Conservation (phyloP, 1,139 yeast genomes). For the Citeromyces siamensis region DNA sequence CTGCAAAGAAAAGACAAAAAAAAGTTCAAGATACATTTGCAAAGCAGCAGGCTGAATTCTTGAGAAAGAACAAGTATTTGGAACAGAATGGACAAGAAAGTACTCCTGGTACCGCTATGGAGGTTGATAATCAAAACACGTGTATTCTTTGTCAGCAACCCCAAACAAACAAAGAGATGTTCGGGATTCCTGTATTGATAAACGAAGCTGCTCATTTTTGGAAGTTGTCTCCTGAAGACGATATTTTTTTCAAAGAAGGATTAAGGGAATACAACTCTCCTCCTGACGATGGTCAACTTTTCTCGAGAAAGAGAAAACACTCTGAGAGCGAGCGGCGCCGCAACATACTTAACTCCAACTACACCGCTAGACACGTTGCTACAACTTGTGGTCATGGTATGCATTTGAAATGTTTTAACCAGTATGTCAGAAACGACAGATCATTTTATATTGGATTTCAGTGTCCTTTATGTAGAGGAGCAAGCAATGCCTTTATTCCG, state of each 20-base stretch:
- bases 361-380: conserved; percentile 4
- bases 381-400: conserved; percentile 6
- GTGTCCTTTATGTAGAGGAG: conserved; percentile 58
- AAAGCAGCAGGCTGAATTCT: conserved; percentile 64
- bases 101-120: conserved; percentile 14
- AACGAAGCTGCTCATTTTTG: conserved; percentile 29
- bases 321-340: not conserved
- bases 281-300: not conserved
- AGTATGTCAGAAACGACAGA: conserved; percentile 21
- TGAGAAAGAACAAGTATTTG: conserved; percentile 29
- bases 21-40: conserved; percentile 69
- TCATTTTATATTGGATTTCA: conserved; percentile 18
- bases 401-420: conserved; percentile 29
- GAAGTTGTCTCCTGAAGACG: conserved; percentile 29
- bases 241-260: conserved; percentile 5
- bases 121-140: conserved; percentile 16
- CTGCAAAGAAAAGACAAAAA: conserved; percentile 63
- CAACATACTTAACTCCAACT: not conserved
- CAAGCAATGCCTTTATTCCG: conserved; percentile 33
- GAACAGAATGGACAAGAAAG: conserved; percentile 18
- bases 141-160: conserved; percentile 64
- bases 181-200: conserved; percentile 41
- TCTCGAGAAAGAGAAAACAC: not conserved
- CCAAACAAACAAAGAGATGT: conserved; percentile 28
- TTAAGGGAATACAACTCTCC: not conserved